Percentiles rank a stretch among this genome's conserved stretches.
Conservation (phyloP, 2,329 filamentous ascomycete species). For the Exophiala phaeomuriformis region DNA sequence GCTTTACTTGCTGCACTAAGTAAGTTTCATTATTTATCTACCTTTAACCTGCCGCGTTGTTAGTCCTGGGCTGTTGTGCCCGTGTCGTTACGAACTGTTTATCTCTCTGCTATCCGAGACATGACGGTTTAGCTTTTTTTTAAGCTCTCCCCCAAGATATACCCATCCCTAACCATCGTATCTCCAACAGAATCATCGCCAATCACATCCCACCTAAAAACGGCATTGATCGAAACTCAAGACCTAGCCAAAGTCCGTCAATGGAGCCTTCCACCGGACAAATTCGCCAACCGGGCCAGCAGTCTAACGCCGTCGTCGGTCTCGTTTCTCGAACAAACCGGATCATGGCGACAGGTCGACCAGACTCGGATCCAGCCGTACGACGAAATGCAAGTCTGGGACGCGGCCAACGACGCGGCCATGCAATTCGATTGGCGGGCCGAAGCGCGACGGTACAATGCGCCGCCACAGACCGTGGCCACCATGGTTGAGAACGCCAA, state of each 20-base stretch:
- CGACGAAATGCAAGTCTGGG: conserved; percentile 97
- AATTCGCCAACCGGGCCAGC: conserved; percentile 90
- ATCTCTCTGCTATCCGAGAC: too few relatives aligned
- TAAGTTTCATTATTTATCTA: too few relatives aligned
- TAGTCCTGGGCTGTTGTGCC: too few relatives aligned
- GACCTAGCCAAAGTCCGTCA: conserved; percentile 63
- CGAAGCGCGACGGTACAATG: conserved; percentile 32
- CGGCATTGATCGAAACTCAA: conserved; percentile 86
- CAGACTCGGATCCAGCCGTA: conserved; percentile 72
- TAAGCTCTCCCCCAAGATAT: too few relatives aligned
- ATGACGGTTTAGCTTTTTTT: too few relatives aligned
- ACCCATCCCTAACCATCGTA: background rate
- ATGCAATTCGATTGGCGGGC: conserved; percentile 78
- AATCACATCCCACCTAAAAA: conserved; percentile 65
- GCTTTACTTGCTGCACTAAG: conserved; percentile 71
- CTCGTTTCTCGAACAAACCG: conserved; percentile 72
- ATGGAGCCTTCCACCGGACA: conserved; percentile 58
- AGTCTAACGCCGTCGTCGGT: conserved; percentile 85
- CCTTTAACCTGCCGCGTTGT: too few relatives aligned
- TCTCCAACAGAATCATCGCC: conserved; percentile 60
- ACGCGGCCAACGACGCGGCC: conserved; percentile 76
- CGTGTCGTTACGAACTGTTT: too few relatives aligned
- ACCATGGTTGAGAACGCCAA: conserved; percentile 97
- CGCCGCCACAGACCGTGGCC: conserved; percentile 59
- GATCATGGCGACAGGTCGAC: conserved; percentile 74